Percentiles rank a stretch among this genome's conserved stretches.
Conservation (phyloP, 2,329 filamentous ascomycete genomes). For the Coniochaeta sp. region DNA sequence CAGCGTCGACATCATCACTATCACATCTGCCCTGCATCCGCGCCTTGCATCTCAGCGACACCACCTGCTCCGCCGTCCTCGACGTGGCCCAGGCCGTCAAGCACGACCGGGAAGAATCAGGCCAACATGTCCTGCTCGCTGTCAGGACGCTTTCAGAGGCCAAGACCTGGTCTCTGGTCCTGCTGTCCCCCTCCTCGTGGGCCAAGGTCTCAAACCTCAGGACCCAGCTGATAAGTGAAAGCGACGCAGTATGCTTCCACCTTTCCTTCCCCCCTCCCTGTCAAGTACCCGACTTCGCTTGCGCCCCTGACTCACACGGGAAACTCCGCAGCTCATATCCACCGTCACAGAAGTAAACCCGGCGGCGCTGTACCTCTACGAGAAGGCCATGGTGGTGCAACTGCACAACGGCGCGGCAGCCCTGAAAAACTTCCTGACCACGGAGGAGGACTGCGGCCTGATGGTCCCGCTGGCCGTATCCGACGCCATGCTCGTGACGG, state of each 20-base stretch:
- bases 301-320: too few relatives aligned
- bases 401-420: not conserved
- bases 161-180: not conserved
- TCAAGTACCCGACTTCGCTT: not conserved
- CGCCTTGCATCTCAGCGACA: not conserved
- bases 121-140: not conserved
- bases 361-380: conserved; percentile 1
- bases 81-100: not conserved
- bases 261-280: not conserved
- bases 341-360: not conserved
- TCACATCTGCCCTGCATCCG: not conserved
- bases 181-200: not conserved
- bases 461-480: not conserved
- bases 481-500: not conserved
- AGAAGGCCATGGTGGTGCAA: conserved; percentile 5
- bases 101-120: not conserved
- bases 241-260: not conserved
- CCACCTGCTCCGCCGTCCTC: not conserved
- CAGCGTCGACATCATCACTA: not conserved
- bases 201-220: not conserved
- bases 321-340: not conserved
- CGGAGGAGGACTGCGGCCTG: conserved; percentile 1
- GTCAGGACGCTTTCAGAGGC: not conserved
- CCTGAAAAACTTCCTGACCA: conserved; percentile 2
- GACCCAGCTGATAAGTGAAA: not conserved